Conservation (phyloP, 257 asterid species). For the Forsythia suspensa region DNA sequence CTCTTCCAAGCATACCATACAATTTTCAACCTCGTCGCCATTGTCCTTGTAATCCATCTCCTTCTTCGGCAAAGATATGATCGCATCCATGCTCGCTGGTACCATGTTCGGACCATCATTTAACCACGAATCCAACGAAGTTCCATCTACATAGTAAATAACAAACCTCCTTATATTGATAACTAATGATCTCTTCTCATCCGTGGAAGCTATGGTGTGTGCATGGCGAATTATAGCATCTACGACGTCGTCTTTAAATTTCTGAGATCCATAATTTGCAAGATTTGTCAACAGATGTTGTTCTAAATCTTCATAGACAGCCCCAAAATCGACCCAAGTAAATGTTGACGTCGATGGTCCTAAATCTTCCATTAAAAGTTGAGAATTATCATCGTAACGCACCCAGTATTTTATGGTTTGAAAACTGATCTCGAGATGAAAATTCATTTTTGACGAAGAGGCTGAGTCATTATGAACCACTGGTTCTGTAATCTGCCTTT, state of each 20-base stretch:
- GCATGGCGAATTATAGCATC: background rate
- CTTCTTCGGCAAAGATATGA: background rate
- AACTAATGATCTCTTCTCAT: background rate
- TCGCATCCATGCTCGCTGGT: background rate
- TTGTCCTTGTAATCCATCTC: background rate
- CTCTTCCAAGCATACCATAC: background rate
- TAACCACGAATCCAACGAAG: background rate
- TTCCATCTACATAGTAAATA: background rate
- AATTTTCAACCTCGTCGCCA: background rate
- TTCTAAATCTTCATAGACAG: background rate
- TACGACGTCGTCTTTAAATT: background rate
- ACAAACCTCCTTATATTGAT: background rate
- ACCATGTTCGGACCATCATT: background rate
- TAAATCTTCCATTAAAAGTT: background rate
- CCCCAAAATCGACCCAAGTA: background rate
- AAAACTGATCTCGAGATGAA: background rate
- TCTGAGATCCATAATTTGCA: background rate
- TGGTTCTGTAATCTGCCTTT: too few relatives aligned
- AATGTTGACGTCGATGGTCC: background rate
- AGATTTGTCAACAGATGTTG: background rate
- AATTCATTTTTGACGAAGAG: background rate
- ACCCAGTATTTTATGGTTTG: background rate
- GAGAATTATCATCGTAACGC: background rate
- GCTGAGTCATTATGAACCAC: background rate
- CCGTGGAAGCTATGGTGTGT: background rate